Percentiles rank a stretch among this genome's conserved stretches.
Conservation (phyloP, 1,284 basidiomycete species). For the Meripilus lineatus region DNA sequence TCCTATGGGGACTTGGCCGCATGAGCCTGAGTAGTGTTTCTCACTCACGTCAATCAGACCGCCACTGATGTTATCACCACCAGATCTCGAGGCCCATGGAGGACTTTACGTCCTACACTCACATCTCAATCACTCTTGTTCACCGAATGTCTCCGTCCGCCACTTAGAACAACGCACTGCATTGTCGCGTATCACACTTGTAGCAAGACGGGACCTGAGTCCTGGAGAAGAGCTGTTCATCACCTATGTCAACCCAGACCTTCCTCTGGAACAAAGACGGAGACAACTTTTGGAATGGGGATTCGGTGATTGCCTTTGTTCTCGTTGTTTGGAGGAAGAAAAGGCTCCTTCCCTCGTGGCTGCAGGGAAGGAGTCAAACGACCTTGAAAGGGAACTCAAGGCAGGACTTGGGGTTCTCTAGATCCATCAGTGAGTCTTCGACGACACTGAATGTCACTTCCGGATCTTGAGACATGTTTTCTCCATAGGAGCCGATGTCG, state of each 20-base stretch:
- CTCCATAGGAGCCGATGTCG: too few relatives aligned
- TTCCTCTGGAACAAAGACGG: slow-evolving; percentile 50
- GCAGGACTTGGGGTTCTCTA: slow-evolving; percentile 41
- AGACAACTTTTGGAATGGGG: slow-evolving; percentile 68
- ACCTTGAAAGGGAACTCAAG: slow-evolving; percentile 45
- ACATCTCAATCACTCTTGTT: slow-evolving; percentile 82
- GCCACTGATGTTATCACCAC: background rate
- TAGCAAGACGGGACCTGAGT: slow-evolving; percentile 64
- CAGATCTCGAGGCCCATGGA: slow-evolving; percentile 83
- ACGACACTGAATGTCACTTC: too few relatives aligned
- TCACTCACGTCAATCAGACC: background rate
- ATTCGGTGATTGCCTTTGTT: slow-evolving; percentile 66
- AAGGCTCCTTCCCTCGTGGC: slow-evolving; percentile 34
- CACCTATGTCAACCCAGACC: slow-evolving; percentile 72
- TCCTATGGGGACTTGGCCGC: slow-evolving; percentile 70
- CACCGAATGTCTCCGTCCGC: slow-evolving; percentile 71
- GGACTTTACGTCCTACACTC: slow-evolving; percentile 85
- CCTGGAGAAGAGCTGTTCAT: slow-evolving; percentile 73
- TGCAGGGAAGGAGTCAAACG: slow-evolving; percentile 21
- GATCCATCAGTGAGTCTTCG: too few relatives aligned
- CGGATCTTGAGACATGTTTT: too few relatives aligned
- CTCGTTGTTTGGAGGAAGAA: slow-evolving; percentile 51
- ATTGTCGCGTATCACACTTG: slow-evolving; percentile 63
- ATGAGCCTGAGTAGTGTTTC: slow-evolving; percentile 72
- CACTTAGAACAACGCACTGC: slow-evolving; percentile 62